Base-by-base conservation (phyloP, 2,329 filamentous ascomycete species). In the Trichophyton verrucosum region DNA sequence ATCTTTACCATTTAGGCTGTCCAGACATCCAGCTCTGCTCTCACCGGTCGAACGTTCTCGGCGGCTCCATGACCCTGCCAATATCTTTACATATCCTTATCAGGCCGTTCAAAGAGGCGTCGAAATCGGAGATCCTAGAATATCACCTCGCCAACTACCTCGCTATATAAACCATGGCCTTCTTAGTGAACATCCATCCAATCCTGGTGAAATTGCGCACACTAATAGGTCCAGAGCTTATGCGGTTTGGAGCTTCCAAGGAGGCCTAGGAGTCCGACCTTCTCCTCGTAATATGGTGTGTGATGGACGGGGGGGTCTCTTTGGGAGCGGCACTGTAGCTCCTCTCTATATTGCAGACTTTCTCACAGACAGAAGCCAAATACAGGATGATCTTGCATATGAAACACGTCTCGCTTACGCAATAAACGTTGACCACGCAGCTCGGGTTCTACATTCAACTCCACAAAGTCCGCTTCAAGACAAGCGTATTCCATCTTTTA, bases 401-500 rank as follows among this genome's bases (percentile, higher is more conserved):
- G 83, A 88, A 67, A 81, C 82, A 46, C 84, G 90, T 30, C 75
- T 99, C 60, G 91, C 91, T 7, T 77, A 86, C 15, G 94, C 94
- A 2, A 78, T 97, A 58, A 82, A 88, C n/a, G 80, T 97, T 63
- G 85, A 95, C 69, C 84, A 83, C 53, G 78, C 82, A 33, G 78
- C 81, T 27, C 83, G 83, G 63, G 77, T 95, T 13, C 77, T 96
- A 33, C 80, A 81, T 46, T 85, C 83, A 36, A 59, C 27, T 7
- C 11, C 36, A 36, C 51, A 24, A 6, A 27, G 33, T 9, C 20
- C 51, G 9, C 7, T 55, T 17, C 27, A 36, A 20, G 30, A 20
- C 13, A 55, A 36, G 27, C 7, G n/a, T 4, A n/a, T 15, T 6
- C 15, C 51, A 8, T n/a, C 61, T 60, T 56, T 64, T 63, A 66